Percentiles rank a stretch among this genome's conserved stretches.
Evolutionary conservation across 345 rosid genomes (phyloP).

Genomic region (Bruguiera gymnorhiza): DNA sequence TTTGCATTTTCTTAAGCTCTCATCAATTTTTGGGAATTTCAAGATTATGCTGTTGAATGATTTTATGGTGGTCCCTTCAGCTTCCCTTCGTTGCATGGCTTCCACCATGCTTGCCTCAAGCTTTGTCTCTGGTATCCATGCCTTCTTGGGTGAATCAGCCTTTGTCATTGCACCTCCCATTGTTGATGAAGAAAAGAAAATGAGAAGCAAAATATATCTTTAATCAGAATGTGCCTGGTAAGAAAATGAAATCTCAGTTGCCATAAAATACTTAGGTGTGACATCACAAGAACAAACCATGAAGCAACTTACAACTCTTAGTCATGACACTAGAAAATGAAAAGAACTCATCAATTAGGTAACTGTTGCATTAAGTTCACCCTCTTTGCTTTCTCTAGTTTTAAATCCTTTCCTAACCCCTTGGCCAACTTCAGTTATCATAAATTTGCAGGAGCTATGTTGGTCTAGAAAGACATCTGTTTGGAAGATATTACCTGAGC

Average conservation of each 20-base stretch:
- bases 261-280: neutral
- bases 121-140: slow-evolving; percentile 66
- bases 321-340: no score
- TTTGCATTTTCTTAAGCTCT: slow-evolving; percentile 76
- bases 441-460: no score
- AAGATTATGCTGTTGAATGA: slow-evolving; percentile 82
- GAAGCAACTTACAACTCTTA: no score
- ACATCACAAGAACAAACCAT: neutral
- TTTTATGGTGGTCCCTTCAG: slow-evolving; percentile 58
- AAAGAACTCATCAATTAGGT: no score
- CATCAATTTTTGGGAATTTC: slow-evolving; percentile 89
- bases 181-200: slow-evolving; percentile 12
- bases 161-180: slow-evolving; percentile 70
- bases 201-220: slow-evolving; percentile 10
- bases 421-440: no score
- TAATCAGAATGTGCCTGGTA: slow-evolving; percentile 20
- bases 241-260: slow-evolving; percentile 5
- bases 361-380: no score
- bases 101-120: slow-evolving; percentile 80
- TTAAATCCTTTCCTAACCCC: no score
- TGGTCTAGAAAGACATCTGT: no score
- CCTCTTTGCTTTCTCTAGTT: no score
- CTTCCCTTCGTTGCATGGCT: slow-evolving; percentile 67
- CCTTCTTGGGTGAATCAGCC: slow-evolving; percentile 32
- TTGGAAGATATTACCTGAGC: no score